These are phyloP conservation scores for Pseudohalonectria lignicola DNA, from an alignment of 2,329 filamentous ascomycete genomes.

Conservation along the genomic window DNA sequence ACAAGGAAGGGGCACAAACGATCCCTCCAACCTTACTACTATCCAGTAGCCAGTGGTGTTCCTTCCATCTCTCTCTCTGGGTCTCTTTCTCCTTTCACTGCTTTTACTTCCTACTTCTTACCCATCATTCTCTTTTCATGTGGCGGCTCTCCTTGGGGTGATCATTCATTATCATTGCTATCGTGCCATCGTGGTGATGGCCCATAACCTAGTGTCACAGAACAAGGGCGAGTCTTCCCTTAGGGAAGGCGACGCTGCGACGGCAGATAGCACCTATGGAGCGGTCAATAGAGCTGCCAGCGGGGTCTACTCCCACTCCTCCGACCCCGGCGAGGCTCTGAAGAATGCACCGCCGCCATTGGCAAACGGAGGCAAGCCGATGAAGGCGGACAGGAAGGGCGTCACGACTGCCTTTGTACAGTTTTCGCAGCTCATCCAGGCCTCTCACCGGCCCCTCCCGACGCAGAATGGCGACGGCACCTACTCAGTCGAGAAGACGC, in stretches of 20 bases:
- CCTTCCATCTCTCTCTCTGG: no score
- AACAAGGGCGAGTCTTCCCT: background rate
- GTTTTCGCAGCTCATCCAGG: conserved; percentile 24
- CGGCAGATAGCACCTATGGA: background rate
- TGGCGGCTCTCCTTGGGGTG: no score
- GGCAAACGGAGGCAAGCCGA: conserved; percentile 9
- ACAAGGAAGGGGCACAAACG: no score
- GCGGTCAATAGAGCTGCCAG: background rate
- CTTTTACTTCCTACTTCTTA: no score
- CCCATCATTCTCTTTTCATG: no score
- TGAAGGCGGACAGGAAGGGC: conserved; percentile 19
- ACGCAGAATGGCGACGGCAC: conserved; percentile 52
- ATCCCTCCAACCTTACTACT: no score
- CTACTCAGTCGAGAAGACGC: conserved; percentile 35
- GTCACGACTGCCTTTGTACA: conserved; percentile 20
- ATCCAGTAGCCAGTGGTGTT: no score
- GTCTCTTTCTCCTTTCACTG: no score
- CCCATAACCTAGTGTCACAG: background rate
- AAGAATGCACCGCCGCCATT: conserved; percentile 9
- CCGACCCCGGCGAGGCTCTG: conserved; percentile 8
- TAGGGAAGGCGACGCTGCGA: background rate
- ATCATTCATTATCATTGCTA: no score
- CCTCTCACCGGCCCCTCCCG: conserved; percentile 51
- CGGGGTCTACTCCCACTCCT: background rate
- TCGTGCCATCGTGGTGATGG: no score